Evolutionary conservation across 1,139 yeast species (phyloP).

Genomic region (Sugiyamaella xylanicola): DNA sequence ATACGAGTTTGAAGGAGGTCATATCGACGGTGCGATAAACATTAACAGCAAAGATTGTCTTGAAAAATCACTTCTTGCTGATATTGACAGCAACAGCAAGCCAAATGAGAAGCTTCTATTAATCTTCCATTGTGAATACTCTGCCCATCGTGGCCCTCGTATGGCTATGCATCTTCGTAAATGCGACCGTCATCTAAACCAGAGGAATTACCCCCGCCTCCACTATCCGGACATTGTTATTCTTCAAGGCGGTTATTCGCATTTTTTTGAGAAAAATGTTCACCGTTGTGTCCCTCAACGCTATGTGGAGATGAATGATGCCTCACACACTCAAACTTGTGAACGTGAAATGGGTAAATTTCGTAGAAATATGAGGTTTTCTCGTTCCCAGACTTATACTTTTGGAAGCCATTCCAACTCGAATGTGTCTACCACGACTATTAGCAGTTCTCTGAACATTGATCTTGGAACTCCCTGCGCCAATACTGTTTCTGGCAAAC

Average conservation of each 20-base stretch:
- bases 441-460: not conserved
- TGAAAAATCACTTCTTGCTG: conserved; percentile 47
- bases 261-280: conserved; percentile 61
- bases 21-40: conserved; percentile 80
- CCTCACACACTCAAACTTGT: conserved; percentile 63
- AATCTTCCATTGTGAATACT: conserved; percentile 92
- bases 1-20: conserved; percentile 92
- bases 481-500: conserved; percentile 7
- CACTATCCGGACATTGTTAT: conserved; percentile 87
- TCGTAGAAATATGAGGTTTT: conserved; percentile 44
- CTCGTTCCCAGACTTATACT: conserved; percentile 32
- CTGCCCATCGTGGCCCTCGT: conserved; percentile 88
- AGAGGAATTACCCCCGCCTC: conserved; percentile 74
- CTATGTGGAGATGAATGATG: conserved; percentile 87
- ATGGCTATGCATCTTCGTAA: conserved; percentile 86
- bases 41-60: conserved; percentile 69
- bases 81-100: conserved; percentile 11
- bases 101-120: conserved; percentile 50
- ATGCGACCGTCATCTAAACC: conserved; percentile 74
- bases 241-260: conserved; percentile 87
- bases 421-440: conserved; percentile 1
- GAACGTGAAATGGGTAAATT: conserved; percentile 73
- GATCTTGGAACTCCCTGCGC: conserved; percentile 10
- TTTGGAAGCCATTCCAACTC: conserved; percentile 19
- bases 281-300: conserved; percentile 69